A percentile compares a stretch with the other conserved stretches of the same genome.
These are phyloP conservation scores for Fusarium pseudocircinatum DNA, from an alignment of 2,329 filamentous ascomycete genomes.

Conservation along the genomic window DNA sequence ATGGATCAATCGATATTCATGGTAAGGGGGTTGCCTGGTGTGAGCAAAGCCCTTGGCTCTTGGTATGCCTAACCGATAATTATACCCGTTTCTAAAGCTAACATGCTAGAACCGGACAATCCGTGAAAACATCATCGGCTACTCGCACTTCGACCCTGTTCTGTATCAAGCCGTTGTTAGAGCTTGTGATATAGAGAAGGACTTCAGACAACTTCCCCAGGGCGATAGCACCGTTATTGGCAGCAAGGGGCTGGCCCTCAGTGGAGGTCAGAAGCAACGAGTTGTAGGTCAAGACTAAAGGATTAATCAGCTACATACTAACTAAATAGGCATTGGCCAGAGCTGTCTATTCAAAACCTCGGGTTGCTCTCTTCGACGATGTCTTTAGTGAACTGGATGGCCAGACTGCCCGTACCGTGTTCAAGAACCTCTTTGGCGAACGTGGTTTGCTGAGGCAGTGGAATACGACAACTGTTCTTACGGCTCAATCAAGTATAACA, in stretches of 20 bases:
- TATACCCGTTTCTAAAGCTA: not conserved
- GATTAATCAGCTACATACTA: not conserved
- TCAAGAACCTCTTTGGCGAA: constrained; percentile 42
- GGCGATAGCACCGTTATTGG: constrained; percentile 54
- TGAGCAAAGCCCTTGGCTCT: constrained; percentile 49
- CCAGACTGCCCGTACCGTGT: constrained; percentile 47
- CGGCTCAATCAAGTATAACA: constrained; percentile 46
- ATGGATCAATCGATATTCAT: constrained; percentile 32
- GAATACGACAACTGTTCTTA: constrained; percentile 50
- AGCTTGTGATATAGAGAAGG: constrained; percentile 48
- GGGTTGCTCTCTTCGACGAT: constrained; percentile 50
- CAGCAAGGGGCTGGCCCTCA: constrained; percentile 56
- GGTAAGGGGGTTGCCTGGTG: constrained; percentile 42
- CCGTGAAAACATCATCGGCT: constrained; percentile 49
- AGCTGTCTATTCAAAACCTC: constrained; percentile 49
- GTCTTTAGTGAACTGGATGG: constrained; percentile 52
- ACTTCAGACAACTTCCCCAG: constrained; percentile 46
- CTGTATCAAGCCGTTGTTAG: constrained; percentile 42
- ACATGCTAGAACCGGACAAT: constrained; percentile 45
- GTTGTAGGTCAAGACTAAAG: constrained; percentile 42
- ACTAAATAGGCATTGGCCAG: constrained; percentile 49
- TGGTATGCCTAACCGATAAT: constrained; percentile 23
- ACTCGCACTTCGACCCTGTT: constrained; percentile 38
- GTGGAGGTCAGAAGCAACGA: constrained; percentile 58
- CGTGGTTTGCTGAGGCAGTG: constrained; percentile 43